Evolutionary conservation across 2,329 filamentous ascomycete species (phyloP).

Genomic region (Passalora sequoiae): DNA sequence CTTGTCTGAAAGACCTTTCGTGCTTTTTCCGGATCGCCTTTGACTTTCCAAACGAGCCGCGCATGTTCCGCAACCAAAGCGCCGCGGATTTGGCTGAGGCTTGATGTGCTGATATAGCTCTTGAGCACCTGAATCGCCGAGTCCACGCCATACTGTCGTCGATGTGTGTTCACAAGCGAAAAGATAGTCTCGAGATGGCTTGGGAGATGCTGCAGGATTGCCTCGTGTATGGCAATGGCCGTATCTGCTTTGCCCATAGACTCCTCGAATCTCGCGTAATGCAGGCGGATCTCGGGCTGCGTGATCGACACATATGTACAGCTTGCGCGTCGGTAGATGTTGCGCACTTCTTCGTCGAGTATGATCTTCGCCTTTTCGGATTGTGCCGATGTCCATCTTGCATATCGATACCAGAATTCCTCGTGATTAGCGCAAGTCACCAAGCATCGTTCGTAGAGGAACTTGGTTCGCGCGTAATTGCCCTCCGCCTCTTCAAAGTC

Average conservation of each 20-base stretch:
- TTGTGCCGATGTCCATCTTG: constrained; percentile 84
- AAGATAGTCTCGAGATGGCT: constrained; percentile 82
- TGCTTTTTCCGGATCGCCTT: constrained; percentile 69
- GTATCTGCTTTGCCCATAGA: constrained; percentile 69
- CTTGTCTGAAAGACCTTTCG: constrained; percentile 79
- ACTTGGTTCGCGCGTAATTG: constrained; percentile 66
- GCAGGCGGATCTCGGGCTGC: constrained; percentile 73
- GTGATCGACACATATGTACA: constrained; percentile 83
- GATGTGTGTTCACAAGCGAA: constrained; percentile 79
- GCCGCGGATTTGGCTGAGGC: constrained; percentile 62
- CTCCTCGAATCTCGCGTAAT: constrained; percentile 95
- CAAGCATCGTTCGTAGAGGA: constrained; percentile 88
- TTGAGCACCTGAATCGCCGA: constrained; percentile 81
- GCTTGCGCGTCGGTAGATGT: constrained; percentile 83
- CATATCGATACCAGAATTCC: constrained; percentile 97
- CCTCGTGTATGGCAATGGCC: constrained; percentile 77
- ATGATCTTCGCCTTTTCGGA: constrained; percentile 79
- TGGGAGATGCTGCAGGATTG: constrained; percentile 70
- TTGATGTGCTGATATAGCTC: constrained; percentile 63
- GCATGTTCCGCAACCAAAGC: constrained; percentile 87
- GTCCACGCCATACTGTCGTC: constrained; percentile 76
- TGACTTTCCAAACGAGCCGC: constrained; percentile 77
- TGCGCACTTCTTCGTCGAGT: constrained; percentile 73
- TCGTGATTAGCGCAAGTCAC: constrained; percentile 93
- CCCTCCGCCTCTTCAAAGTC: constrained; percentile 91